Evolutionary conservation across 129 eudicot species (phyloP).

Genomic region (Oenanthe sinensis): DNA sequence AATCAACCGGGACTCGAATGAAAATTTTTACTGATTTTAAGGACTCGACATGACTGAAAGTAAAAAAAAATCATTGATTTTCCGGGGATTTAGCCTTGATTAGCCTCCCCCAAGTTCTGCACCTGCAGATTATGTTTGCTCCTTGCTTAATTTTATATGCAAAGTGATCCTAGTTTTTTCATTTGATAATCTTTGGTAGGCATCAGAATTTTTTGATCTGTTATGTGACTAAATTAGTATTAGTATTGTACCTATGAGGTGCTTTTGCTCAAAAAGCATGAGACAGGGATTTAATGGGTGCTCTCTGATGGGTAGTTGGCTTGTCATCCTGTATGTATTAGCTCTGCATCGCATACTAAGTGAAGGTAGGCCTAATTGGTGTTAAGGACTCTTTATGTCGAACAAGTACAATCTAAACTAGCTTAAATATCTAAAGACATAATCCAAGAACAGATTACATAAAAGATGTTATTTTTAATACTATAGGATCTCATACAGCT

Average conservation of each 20-base stretch:
- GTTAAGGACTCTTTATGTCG: slow-evolving; percentile 6
- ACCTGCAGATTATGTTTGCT: not conserved
- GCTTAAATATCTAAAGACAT: slow-evolving; percentile 5
- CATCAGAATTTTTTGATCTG: not conserved
- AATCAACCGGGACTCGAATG: too few species aligned
- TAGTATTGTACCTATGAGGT: not conserved
- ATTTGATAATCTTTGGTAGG: not conserved
- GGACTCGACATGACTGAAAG: too few species aligned
- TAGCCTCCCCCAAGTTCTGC: too few species aligned
- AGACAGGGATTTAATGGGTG: not conserved
- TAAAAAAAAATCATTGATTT: too few species aligned
- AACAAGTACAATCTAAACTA: not conserved
- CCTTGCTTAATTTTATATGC: not conserved
- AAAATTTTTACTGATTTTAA: too few species aligned
- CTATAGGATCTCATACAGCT: slow-evolving; percentile 29
- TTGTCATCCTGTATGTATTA: not conserved
- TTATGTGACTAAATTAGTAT: not conserved
- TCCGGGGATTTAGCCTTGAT: too few species aligned
- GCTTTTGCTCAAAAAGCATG: not conserved
- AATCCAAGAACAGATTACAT: not conserved
- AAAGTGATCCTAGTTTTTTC: not conserved
- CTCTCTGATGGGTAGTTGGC: slow-evolving; percentile 3
- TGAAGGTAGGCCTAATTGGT: not conserved
- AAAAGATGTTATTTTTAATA: slow-evolving; percentile 17
- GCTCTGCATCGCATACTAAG: not conserved